These are phyloP conservation scores for Arachnopeziza araneosa DNA, from an alignment of 2,329 filamentous ascomycete genomes.

Conservation along the genomic window DNA sequence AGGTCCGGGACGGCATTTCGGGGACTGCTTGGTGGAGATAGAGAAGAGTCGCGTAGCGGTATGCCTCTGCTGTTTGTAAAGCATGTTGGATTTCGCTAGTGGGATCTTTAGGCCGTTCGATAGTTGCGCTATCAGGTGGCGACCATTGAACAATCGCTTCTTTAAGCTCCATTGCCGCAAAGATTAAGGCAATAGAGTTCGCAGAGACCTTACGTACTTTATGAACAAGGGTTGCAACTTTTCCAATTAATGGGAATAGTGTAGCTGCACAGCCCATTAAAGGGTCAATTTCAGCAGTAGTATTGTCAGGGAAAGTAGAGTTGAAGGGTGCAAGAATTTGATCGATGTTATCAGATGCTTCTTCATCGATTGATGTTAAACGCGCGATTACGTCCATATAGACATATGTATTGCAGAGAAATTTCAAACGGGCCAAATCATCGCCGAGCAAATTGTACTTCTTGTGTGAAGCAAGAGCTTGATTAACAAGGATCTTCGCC, in stretches of 20 bases:
- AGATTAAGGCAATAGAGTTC: slow-evolving; percentile 57
- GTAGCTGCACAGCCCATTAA: slow-evolving; percentile 64
- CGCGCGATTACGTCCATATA: slow-evolving; percentile 70
- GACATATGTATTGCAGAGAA: slow-evolving; percentile 69
- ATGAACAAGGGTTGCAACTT: slow-evolving; percentile 58
- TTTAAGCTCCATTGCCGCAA: slow-evolving; percentile 57
- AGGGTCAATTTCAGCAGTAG: slow-evolving; percentile 55
- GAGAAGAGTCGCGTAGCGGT: slow-evolving; percentile 60
- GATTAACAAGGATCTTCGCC: slow-evolving; percentile 57
- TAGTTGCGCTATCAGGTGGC: slow-evolving; percentile 42
- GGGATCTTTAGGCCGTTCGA: slow-evolving; percentile 58
- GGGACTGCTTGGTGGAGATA: slow-evolving; percentile 65
- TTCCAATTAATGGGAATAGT: slow-evolving; percentile 63
- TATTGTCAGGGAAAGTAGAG: slow-evolving; percentile 36
- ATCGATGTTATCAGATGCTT: no score
- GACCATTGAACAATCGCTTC: slow-evolving; percentile 55
- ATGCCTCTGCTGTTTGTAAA: slow-evolving; percentile 61
- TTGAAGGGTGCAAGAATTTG: no score
- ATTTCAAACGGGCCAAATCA: slow-evolving; percentile 52
- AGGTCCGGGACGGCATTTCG: slow-evolving; percentile 55
- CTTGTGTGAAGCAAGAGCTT: slow-evolving; percentile 46
- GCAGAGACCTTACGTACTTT: slow-evolving; percentile 45
- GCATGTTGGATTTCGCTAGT: slow-evolving; percentile 57
- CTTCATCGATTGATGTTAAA: slow-evolving; percentile 44
- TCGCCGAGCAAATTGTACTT: slow-evolving; percentile 37